A percentile compares a stretch with the other conserved stretches of the same genome.
phyloP scores from a whole-genome alignment of 2,329 filamentous ascomycete species.

The Cryphonectria nitschkei region DNA sequence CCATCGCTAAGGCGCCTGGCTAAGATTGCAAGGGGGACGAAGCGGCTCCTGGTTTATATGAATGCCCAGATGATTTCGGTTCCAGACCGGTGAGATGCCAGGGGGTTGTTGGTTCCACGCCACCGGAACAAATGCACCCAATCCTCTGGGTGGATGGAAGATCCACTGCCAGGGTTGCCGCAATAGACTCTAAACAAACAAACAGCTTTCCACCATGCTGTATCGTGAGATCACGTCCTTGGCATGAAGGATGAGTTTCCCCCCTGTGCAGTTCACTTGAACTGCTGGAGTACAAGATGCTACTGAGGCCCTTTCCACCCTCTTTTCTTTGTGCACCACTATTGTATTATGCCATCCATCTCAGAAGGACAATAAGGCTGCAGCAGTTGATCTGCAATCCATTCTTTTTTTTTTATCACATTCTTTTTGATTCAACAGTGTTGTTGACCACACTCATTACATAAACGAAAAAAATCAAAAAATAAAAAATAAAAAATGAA shows the following conservation, averaged over 20 bases:
- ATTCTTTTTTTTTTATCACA: conserved; percentile 19
- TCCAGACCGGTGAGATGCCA: conserved; percentile 10
- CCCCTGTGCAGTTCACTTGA: not conserved
- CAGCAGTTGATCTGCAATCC: conserved; percentile 29
- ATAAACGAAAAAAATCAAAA: not conserved
- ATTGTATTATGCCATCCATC: not conserved
- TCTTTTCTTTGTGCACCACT: not conserved
- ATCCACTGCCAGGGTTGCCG: conserved; percentile 15
- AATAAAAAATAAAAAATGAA: conserved; percentile 15
- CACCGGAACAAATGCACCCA: conserved; percentile 8
- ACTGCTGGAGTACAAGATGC: conserved; percentile 12
- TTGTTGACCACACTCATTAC: conserved; percentile 23
- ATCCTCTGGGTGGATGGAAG: not conserved
- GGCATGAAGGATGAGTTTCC: not conserved
- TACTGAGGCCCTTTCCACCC: not conserved
- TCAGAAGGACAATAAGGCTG: not conserved
- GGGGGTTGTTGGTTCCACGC: conserved; percentile 14
- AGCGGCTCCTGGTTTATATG: not conserved
- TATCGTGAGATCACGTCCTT: conserved; percentile 20
- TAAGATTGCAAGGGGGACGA: conserved; percentile 2
- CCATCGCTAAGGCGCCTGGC: not conserved
- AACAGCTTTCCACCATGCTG: not conserved
- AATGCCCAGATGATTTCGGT: conserved; percentile 1
- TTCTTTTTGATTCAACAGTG: conserved; percentile 16
- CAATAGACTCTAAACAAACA: conserved; percentile 18